phyloP scores from a whole-genome alignment of 306 rosid genomes.

The Vigna reflexopilosa region DNA sequence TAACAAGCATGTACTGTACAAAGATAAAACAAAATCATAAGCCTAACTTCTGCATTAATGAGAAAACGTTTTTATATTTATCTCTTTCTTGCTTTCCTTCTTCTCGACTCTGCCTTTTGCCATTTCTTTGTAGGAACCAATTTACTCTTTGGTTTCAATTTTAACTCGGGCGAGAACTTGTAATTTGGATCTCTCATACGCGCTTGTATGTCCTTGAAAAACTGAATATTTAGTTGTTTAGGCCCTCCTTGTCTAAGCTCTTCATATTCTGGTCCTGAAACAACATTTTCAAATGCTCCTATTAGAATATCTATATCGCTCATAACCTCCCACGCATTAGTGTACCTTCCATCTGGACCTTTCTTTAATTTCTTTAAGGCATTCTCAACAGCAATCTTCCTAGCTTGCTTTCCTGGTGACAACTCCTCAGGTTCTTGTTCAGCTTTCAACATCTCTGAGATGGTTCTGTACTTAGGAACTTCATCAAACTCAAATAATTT shows the following conservation, averaged over 20 bases:
- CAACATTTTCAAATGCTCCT: slow-evolving; percentile 88
- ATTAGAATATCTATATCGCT: slow-evolving; percentile 79
- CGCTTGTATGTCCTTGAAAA: slow-evolving; percentile 84
- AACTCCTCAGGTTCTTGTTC: slow-evolving; percentile 84
- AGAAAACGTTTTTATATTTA: slow-evolving; percentile 19
- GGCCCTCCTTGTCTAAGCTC: slow-evolving; percentile 86
- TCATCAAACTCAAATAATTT: slow-evolving; percentile 87
- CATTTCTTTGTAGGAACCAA: slow-evolving; percentile 76
- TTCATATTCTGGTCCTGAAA: slow-evolving; percentile 82
- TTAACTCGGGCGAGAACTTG: slow-evolving; percentile 80
- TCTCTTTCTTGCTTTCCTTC: slow-evolving; percentile 74
- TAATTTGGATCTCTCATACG: slow-evolving; percentile 85
- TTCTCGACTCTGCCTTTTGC: slow-evolving; percentile 79
- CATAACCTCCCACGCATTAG: slow-evolving; percentile 87
- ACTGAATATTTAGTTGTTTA: slow-evolving; percentile 72
- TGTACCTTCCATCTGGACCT: slow-evolving; percentile 87
- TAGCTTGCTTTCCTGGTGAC: slow-evolving; percentile 86
- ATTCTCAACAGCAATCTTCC: slow-evolving; percentile 86
- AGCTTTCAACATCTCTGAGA: slow-evolving; percentile 71
- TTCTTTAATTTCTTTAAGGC: slow-evolving; percentile 83
- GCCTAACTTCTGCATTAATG: slow-evolving; percentile 8
- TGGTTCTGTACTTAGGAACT: slow-evolving; percentile 74
- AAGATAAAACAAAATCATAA: slow-evolving; percentile 26
- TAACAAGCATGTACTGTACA: slow-evolving; percentile 28
- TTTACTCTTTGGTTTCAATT: slow-evolving; percentile 81